Base-by-base conservation (phyloP, 495 filamentous ascomycete genomes). In the Friedmanniomyces endolithicus region DNA sequence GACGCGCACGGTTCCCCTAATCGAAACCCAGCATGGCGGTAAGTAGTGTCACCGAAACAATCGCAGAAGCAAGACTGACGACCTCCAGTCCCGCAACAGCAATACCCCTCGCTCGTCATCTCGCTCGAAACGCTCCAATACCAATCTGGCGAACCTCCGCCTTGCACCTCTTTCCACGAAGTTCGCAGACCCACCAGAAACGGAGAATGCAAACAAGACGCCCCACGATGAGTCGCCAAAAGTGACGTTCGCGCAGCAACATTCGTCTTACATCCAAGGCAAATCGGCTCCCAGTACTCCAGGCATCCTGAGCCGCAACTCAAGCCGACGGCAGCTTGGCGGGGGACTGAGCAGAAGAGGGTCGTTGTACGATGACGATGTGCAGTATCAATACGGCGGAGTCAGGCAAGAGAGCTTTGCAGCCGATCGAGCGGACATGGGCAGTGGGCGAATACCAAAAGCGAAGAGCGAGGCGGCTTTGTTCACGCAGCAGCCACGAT, bases 61-160 rank as follows among this genome's bases (percentile, higher is more conserved):
- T 49, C 24, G 11, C 19, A 6, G 8, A 25, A 50, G 14, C 11
- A 20, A 23, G 23, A 53, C 47, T 50, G 47, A 50, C 25, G 8
- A 19, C 17, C 25, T 31, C 25, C 48, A 57, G 40, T 19, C 24
- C 29, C 37, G 25, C 47, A 55, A 37, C 45, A 55, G 16, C 24
- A 48, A 29, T 53, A 49, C 35, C 8, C 40, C 60, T 23, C 45
- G 52, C 20, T 54, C 56, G 11, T 34, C 40, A 48, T 63, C 61
- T 8, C 62, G 56, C 25, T 56, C 62, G 20, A 56, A 57, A 47
- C 68, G 68, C 25, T 70, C 68, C 43, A 62, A 57, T 27, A 68
- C 68, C 3, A 72, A 72, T 57, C 67, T 72, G 20, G 47, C 60
- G 59, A 60, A 70, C 60, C 67, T 72, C 57, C 67, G 68, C 31